Evolutionary conservation across 495 filamentous ascomycete species (phyloP).

Genomic region (Aspergillus sclerotioniger): DNA sequence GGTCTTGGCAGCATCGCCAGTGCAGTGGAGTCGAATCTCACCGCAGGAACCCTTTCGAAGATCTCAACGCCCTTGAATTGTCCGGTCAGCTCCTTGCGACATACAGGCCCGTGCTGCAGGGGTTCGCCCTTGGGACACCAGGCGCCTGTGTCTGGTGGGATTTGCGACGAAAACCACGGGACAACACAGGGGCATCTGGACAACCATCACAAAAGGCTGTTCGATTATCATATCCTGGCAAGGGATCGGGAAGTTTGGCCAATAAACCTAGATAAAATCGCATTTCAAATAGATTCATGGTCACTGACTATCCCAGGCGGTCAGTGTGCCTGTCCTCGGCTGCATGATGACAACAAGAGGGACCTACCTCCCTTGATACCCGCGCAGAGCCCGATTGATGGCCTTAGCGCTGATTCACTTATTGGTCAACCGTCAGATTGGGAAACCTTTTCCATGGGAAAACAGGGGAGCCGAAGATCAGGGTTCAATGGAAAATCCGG

Average conservation of each 20-base stretch:
- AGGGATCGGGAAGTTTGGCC: neutral
- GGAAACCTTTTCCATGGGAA: neutral
- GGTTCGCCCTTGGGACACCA: neutral
- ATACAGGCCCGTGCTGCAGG: slow-evolving; percentile 25
- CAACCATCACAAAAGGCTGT: neutral
- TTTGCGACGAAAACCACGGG: neutral
- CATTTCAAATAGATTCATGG: neutral
- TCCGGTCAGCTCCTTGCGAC: slow-evolving; percentile 26
- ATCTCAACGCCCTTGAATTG: slow-evolving; percentile 17
- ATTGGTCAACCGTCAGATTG: neutral
- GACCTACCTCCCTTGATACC: neutral
- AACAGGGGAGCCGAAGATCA: neutral
- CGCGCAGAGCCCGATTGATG: neutral
- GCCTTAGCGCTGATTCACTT: neutral
- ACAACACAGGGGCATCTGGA: no score
- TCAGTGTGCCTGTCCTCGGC: neutral
- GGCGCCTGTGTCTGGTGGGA: neutral
- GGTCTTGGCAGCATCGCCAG: slow-evolving; percentile 9
- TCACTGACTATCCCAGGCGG: neutral
- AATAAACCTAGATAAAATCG: neutral
- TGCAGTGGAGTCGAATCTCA: slow-evolving; percentile 10
- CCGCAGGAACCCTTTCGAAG: slow-evolving; percentile 14
- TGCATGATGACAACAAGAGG: neutral
- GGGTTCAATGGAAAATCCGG: slow-evolving; percentile 8
- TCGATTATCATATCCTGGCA: neutral